Base-by-base conservation (phyloP, 2,329 filamentous ascomycete genomes). In the Aspergillus pseudotamarii region DNA sequence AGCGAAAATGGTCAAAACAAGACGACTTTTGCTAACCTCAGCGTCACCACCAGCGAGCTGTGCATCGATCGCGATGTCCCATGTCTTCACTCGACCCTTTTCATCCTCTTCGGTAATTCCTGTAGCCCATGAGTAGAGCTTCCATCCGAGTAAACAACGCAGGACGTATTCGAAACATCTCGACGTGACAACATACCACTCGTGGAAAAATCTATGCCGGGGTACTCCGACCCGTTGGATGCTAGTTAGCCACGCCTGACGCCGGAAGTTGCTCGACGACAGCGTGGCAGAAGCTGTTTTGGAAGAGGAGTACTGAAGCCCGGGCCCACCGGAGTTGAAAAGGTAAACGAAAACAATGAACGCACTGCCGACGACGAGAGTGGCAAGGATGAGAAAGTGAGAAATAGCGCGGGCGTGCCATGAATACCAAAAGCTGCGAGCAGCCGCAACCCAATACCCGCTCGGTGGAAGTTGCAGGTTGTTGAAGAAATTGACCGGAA, bases 141-240 rank as follows among this genome's bases (percentile, higher is more conserved):
- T 86, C 68, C 89, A 85, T 45, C 94, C 94, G 65, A 97, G 87
- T 0, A 91, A 76, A 68, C 93, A 93, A 53, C 92, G 88, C 59
- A 93, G 76, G 70, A 91, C 91, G 58, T 96, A 89, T 77, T 96
- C 96, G 61, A 91, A 78, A 60, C 89, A 92, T 81, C 97, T 95
- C 48, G 93, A 82, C 8, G 89, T 83, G 28, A 97, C 84, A 3
- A 93, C 94, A 19, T 91, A 88, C 60, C 92, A 90, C 76, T 97
- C 94, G 3, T 96, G 87, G 68, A 94, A 85, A 75, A 96, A 94
- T 69, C 90, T 92, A 76, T 96, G 92, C 23, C 90, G 88, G 12
- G 94, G 94, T 16, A 97, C 91, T 87, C 93, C 96, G 28, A 97
- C 92, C 4, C 91, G 94, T 78, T 97, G 94, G 63, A 97, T 90